Evolutionary conservation across 257 asterid genomes (phyloP), one percentile per base, ranked within the genome.

Genomic region (Gardenia jasminoides): DNA sequence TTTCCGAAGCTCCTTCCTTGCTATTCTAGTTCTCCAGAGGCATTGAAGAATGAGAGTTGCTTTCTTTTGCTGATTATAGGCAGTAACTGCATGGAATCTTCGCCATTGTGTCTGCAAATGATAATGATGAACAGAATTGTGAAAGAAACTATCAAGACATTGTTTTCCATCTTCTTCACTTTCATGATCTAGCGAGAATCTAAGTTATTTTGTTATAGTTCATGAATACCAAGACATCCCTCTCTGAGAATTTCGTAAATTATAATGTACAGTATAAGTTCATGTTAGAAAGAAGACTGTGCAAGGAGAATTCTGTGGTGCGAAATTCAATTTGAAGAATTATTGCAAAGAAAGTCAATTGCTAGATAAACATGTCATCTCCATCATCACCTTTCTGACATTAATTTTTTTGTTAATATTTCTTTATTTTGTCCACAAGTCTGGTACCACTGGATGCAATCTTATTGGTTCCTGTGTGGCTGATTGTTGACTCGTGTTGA

Each of bases 11-110:
- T 88, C 97, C 86, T 87, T 90, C 87, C 97, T 91, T 50, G 98
- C 99, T 50, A 88, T 80, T 83, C 90, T 87, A 64, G 88, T 91
- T 88, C 99, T 89, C 99, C 99, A 94, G 81, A 90, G 91, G 85
- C 99, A 91, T 86, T 94, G 99, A 82, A 93, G 88, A 78, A 89
- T 82, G 65, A 91, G 75, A 58, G 50, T 88, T 67, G 88, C 89
- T 86, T 85, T 91, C 80, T 85, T 88, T 80, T 84, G 87, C 85
- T 79, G 88, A 58, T 90, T 91, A 82, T 87, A 91, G 62, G 85
- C 64, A 71, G 89, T 86, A 46, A 79, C 80, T 69, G 92, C 96
- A 54, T 90, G 86, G 91, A 78, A 89, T 81, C 93, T 85, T 87
- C 98, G 87, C 98, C 98, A 93, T 81, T 77, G 86, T 43, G 94